Base-by-base conservation (phyloP, 2,329 filamentous ascomycete species). In the Botrytis fragariae region DNA sequence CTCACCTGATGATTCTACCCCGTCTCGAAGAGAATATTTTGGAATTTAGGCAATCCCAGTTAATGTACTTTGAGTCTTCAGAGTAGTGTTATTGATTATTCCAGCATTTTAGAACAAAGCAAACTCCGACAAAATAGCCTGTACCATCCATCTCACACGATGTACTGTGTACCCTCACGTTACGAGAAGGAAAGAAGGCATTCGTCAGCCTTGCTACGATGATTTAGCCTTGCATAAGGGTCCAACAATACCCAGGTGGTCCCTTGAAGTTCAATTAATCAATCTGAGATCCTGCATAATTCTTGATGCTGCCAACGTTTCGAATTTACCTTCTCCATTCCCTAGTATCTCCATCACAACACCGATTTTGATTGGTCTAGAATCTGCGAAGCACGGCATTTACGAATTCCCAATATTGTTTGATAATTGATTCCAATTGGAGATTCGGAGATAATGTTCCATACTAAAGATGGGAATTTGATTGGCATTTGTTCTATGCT, bases 151-250 rank as follows among this genome's bases (percentile, higher is more conserved):
- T 61, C 59, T n/a, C 60, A 16, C 25, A 62, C 22, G 12, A 14
- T 37, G 25, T 39, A 39, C 60, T n/a, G n/a, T 37, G 35, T 29
- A 63, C 8, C 37, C 2, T 63, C 51, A 57, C n/a, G 51, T 44
- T 16, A 44, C 25, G 61, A 29, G 37, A 45, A 29, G 44, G 14
- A 51, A 54, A n/a, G 12, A 63, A 29, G 61, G 37, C 39, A 64
- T 64, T 45, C 39, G n/a, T 64, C 61, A 64, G 61, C 61, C 61
- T 64, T 64, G 39, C 42, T 64, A 44, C 37, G 39, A 39, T 63
- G 22, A 29, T 39, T 42, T 42, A 64, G 39, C 61, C 61, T 64
- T 45, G 61, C 39, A 64, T 64, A 22, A 64, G 61, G 61, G 60
- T 62, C 35, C 59, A 61, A 37, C 59, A n/a, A 54, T 16, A n/a